Base-by-base conservation (phyloP, 2,329 filamentous ascomycete species). In the Apiospora phragmitis region DNA sequence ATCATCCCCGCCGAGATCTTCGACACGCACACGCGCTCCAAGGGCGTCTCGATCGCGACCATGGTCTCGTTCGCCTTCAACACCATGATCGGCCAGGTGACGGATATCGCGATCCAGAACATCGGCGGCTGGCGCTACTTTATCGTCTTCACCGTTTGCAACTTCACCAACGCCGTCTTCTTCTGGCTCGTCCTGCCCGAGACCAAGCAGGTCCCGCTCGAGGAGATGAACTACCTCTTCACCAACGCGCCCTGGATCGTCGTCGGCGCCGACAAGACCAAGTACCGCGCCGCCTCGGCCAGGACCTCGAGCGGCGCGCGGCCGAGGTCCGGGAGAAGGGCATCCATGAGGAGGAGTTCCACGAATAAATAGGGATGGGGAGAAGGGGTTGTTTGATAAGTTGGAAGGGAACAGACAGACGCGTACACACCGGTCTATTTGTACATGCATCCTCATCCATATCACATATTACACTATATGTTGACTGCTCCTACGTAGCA, bases 21-120 rank as follows among this genome's bases (percentile, higher is more conserved):
- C 81, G 92, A 94, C 80, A 94, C 91, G 2, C 88, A 90, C 72
- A 94, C 92, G 0, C 87, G 93, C 49, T 86, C 89, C 69, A 93
- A 93, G 83, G 92, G 92, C 75, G 92, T 94, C 1, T 91, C 90
- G 1, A 89, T 94, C 72, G 91, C 91, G 0, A 92, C 90, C 6
- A 93, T 94, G 91, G 85, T 83, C 0, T 90, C 86, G 14, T 94
- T 92, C 79, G 92, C 92, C 1, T 94, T 91, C 72, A 93, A 93
- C 77, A 91, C 92, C 49, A 86, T 86, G 71, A 87, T 80, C 72
- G 78, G 77, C 11, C 77, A 80, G 71, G 74, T 79, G 49, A 79
- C 77, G 18, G 73, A 74, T 69, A 76, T 79, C 59, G 89, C 88
- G 1, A 87, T 92, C 80, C 79, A 80, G 4, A 79, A 79, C 24